Evolutionary conservation across 2,329 filamentous ascomycete species (phyloP), one percentile per base, ranked within the genome.

Genomic region (Tothia fuscella): DNA sequence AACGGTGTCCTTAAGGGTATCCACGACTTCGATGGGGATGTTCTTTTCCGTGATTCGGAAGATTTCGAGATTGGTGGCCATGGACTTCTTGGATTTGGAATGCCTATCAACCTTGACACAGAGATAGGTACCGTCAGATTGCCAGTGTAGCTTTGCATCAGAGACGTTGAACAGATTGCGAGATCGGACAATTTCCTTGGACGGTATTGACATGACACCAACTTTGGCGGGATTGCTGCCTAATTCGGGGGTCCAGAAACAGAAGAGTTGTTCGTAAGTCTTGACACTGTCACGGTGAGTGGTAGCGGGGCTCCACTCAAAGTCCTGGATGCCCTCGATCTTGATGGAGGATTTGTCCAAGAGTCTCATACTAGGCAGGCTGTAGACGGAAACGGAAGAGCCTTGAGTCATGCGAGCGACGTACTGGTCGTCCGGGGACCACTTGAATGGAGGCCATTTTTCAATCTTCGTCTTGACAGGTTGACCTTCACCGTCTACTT

Each of bases 391-490:
- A 56, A 98, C 93, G 42, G 84, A 86, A 51, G 87, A 77, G 50
- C 82, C 83, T 50, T 86, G 87, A 47, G 79, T 86, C 69, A 96
- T 78, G 48, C 91, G 80, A 17, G 91, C 91, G 47, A 96, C 88
- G 60, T 94, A 98, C 63, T 93, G 91, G 66, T 95, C 87, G 58
- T 98, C 91, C 3, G 91, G 72, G 22, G 91, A 96, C 91, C 91
- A 98, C 70, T 98, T 98, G 78, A 98, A 98, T 2, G 89, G 88
- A 19, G 91, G 91, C 91, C 91, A 98, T 57, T 91, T 84, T n/a
- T n/a, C n/a, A 53, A 93, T 78, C 74, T 95, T 95, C 63, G 87
- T 85, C 72, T 93, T 93, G 49, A 75, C 67, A 22, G 76, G 74
- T 46, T 76, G 70, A 47, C 76, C 76, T 28, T 79, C 75, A 28